Evolutionary conservation across 768 basidiomycete species (phyloP).

Genomic region (Boletus sp.): DNA sequence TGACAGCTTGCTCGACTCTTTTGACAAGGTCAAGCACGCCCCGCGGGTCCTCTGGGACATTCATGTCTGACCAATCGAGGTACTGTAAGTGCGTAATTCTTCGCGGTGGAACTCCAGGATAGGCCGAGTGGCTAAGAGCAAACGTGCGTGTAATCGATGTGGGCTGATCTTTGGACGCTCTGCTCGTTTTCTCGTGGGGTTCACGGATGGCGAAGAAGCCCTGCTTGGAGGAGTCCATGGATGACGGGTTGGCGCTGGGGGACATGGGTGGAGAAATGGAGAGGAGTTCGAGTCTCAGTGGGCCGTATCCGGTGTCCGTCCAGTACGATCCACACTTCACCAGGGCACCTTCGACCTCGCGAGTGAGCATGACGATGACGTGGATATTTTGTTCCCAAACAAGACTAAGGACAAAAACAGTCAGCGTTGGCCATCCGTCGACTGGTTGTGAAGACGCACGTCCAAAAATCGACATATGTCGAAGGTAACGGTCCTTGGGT

Average conservation of each 20-base stretch:
- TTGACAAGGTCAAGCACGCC: conserved; percentile 71
- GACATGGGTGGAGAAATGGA: conserved; percentile 40
- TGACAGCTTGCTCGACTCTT: conserved; percentile 48
- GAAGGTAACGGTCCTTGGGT: conserved; percentile 92
- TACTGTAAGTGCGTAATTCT: conserved; percentile 86
- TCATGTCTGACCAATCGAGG: conserved; percentile 94
- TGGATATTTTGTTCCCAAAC: conserved; percentile 94
- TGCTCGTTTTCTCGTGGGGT: conserved; percentile 5
- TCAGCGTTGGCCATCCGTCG: conserved; percentile 4
- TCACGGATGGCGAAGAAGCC: conserved; percentile 39
- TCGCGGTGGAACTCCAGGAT: conserved; percentile 59
- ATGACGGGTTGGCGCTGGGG: conserved; percentile 33
- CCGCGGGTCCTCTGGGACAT: conserved; percentile 82
- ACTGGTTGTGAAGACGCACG: conserved; percentile 47
- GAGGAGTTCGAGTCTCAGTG: conserved; percentile 57
- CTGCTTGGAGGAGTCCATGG: conserved; percentile 15
- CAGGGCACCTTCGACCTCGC: conserved; percentile 82
- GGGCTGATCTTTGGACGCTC: conserved; percentile 14
- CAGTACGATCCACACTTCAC: conserved; percentile 94
- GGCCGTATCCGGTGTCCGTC: conserved; percentile 66
- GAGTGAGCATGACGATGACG: conserved; percentile 96
- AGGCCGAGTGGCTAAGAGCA: conserved; percentile 57
- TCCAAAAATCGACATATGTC: conserved; percentile 94
- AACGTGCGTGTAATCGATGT: conserved; percentile 60
- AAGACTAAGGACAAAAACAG: conserved; percentile 43